Evolutionary conservation across 2,329 filamentous ascomycete genomes (phyloP).

Genomic region (Calonectria hongkongensis): DNA sequence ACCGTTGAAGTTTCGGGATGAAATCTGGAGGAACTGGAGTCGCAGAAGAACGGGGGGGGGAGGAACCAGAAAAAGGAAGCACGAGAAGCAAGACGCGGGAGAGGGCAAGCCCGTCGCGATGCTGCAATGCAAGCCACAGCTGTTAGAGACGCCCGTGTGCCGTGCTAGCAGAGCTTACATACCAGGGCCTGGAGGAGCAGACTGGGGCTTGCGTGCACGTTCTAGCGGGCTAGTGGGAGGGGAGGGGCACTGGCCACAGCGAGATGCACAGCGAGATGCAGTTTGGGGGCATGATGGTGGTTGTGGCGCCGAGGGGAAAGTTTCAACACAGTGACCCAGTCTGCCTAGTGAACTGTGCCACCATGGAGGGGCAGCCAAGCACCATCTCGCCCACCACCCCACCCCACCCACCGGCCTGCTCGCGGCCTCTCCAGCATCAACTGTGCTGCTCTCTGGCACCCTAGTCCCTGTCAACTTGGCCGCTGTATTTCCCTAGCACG

Average conservation of each 20-base stretch:
- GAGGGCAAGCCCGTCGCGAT: constrained; percentile 24
- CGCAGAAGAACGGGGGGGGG: constrained; percentile 29
- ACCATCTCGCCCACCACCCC: constrained; percentile 16
- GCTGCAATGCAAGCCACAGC: constrained; percentile 37
- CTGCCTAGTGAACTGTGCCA: constrained; percentile 27
- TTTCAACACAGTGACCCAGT: constrained; percentile 33
- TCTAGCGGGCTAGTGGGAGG: constrained; percentile 18
- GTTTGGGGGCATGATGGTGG: constrained; percentile 11
- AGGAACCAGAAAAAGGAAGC: constrained; percentile 21
- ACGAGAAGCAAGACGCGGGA: constrained; percentile 19
- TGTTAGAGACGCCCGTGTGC: constrained; percentile 30
- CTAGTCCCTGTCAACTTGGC: constrained; percentile 25
- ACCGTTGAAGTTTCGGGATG: constrained; percentile 34
- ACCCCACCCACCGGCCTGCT: constrained; percentile 12
- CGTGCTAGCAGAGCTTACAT: constrained; percentile 24
- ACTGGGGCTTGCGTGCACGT: constrained; percentile 24
- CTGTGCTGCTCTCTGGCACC: constrained; percentile 3
- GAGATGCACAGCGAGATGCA: constrained; percentile 1
- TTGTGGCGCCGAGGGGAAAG: constrained; percentile 24
- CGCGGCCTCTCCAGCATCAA: constrained; percentile 17
- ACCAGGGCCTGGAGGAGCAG: constrained; percentile 22
- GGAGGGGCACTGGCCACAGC: constrained; percentile 10
- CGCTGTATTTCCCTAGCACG: constrained; percentile 13
- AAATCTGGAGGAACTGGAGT: constrained; percentile 32
- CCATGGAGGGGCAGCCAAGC: constrained; percentile 16